Evolutionary conservation across 176 grass and related monocot species (phyloP), one percentile per base, ranked within the genome.

Genomic region (Triticum dicoccoides): DNA sequence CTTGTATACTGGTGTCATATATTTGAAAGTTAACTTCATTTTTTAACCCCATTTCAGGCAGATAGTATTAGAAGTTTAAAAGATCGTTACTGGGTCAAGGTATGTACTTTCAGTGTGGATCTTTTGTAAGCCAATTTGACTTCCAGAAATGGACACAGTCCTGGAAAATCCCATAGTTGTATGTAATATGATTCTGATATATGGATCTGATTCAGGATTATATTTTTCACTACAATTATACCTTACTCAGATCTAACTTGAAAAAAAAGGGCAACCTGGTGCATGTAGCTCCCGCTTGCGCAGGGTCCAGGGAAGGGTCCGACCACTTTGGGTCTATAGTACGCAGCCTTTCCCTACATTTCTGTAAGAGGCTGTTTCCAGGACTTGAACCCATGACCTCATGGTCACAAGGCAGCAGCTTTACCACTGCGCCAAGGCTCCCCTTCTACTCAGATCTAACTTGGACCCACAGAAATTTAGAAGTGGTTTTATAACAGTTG

Each of bases 41-140:
- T 8, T 72, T 20, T 10, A 51, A 51, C 81, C 69, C 61, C 20
- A 37, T 86, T 80, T 74, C 88, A 98, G 96, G 91, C 86, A 70
- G 96, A 98, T 82, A 89, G 84, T 61, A 70, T 86, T 34, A 94
- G 71, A 94, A 78, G 59, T 54, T 92, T 83, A 86, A 92, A 87
- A 71, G 96, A 92, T 73, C 83, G 90, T 20, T 98, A 98, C 63
- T 98, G 96, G 93, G 88, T 98, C 17, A 98, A 98, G 96, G 96
- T 98, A 88, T 86, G 38, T 82, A 81, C 80, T 87, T 70, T 81
- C 15, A 62, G 24, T 90, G 25, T 68, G 11, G 65, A 73, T 75
- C 11, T 68, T 56, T 37, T 47, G 5, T 27, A 75, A 35, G n/a
- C 1, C 23, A 63, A 56, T 66, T 62, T 72, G 11, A 47, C 5